A percentile compares a stretch with the other conserved stretches of the same genome.
phyloP scores from a whole-genome alignment of 2,329 filamentous ascomycete species.

The Curvularia verruculosa region DNA sequence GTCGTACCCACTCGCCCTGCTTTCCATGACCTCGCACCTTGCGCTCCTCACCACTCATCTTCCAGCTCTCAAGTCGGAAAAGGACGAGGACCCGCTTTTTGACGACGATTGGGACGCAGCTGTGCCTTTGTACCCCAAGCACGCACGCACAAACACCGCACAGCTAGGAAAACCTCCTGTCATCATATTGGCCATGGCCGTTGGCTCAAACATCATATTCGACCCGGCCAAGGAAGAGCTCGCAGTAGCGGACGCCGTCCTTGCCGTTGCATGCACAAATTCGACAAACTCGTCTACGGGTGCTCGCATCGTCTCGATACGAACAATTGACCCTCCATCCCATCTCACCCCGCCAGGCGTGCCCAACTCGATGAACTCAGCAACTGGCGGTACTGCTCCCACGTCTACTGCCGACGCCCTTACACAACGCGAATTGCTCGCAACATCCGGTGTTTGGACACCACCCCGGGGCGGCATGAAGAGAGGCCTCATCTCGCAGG shows the following conservation, averaged over 20 bases:
- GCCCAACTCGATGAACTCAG: conserved; percentile 55
- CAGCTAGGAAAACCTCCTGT: conserved; percentile 71
- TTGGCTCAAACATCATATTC: conserved; percentile 89
- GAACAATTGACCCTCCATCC: conserved; percentile 58
- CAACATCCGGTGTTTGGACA: conserved; percentile 77
- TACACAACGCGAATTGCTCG: conserved; percentile 61
- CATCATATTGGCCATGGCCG: conserved; percentile 85
- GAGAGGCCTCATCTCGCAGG: conserved; percentile 71
- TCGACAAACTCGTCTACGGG: conserved; percentile 27
- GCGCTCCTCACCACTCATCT: conserved; percentile 87
- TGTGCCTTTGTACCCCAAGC: conserved; percentile 72
- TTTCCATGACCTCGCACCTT: conserved; percentile 91
- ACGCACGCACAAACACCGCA: conserved; percentile 30
- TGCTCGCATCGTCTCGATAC: conserved; percentile 52
- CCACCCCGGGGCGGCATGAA: conserved; percentile 84
- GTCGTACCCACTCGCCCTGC: conserved; percentile 89
- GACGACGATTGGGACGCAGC: conserved; percentile 96
- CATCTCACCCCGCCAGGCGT: conserved; percentile 57
- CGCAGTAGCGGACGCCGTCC: conserved; percentile 85
- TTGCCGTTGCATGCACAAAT: conserved; percentile 78
- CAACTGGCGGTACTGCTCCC: conserved; percentile 50
- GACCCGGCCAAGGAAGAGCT: conserved; percentile 92
- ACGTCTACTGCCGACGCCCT: conserved; percentile 50
- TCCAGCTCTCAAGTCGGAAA: conserved; percentile 83
- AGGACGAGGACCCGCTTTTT: conserved; percentile 95